Conservation (phyloP, 2,329 filamentous ascomycete species). For the Alternaria sp. region DNA sequence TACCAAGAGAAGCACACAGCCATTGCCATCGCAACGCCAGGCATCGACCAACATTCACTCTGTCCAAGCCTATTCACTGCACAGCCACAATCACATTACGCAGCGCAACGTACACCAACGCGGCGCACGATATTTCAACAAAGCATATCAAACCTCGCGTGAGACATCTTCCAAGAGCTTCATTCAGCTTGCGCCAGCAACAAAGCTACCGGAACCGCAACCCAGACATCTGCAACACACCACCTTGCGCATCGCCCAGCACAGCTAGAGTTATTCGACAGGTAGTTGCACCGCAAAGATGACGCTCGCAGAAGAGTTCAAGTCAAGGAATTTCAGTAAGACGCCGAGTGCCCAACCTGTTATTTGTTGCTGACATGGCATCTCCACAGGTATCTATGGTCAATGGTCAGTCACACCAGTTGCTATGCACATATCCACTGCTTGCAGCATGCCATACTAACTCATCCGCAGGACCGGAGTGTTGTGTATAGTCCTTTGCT, state of each 20-base stretch:
- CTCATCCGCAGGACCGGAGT: conserved; percentile 60
- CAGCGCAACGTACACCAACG: conserved; percentile 36
- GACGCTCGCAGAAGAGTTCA: conserved; percentile 70
- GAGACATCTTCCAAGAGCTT: conserved; percentile 32
- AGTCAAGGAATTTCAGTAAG: conserved; percentile 72
- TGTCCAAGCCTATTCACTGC: conserved; percentile 22
- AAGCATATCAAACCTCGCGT: conserved; percentile 24
- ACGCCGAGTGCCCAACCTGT: conserved; percentile 10
- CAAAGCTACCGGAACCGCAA: conserved; percentile 25
- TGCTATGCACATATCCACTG: background rate
- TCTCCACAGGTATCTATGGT: conserved; percentile 68
- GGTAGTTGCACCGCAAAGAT: conserved; percentile 48
- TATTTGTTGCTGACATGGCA: conserved; percentile 43
- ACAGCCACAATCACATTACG: conserved; percentile 45
- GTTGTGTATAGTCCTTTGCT: conserved; percentile 69
- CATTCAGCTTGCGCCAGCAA: conserved; percentile 34
- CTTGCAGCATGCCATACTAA: conserved; percentile 18
- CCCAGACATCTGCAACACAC: conserved; percentile 8
- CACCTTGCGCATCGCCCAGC: conserved; percentile 10
- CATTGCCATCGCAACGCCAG: conserved; percentile 26
- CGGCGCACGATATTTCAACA: conserved; percentile 13
- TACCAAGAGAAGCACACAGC: conserved; percentile 11
- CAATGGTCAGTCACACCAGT: conserved; percentile 66
- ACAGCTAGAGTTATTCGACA: conserved; percentile 1
- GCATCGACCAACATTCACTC: conserved; percentile 30